These are phyloP conservation scores for Dovyalis caffra DNA, from an alignment of 345 rosid species.

Conservation along the genomic window DNA sequence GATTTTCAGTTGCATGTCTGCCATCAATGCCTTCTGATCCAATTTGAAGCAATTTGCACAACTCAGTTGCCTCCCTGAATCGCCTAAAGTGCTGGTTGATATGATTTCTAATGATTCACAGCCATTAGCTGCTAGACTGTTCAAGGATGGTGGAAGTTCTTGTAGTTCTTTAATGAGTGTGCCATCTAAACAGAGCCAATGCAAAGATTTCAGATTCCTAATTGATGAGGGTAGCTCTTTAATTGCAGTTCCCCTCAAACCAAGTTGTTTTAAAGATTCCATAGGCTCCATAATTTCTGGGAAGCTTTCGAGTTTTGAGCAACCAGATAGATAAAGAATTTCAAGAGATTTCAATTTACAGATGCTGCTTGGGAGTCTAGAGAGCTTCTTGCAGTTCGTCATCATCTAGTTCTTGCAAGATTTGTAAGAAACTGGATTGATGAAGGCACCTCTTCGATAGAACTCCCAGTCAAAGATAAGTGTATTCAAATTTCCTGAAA, in stretches of 20 bases:
- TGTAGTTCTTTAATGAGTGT: neutral
- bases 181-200: neutral
- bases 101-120: conserved; percentile 7
- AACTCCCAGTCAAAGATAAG: neutral
- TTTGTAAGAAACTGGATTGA: no score
- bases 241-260: no score
- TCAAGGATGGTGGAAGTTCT: conserved; percentile 9
- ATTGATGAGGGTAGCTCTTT: no score
- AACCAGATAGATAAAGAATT: no score
- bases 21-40: no score
- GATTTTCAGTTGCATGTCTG: no score
- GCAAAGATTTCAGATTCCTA: conserved; percentile 1
- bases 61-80: neutral
- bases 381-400: neutral
- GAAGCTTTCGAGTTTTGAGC: no score
- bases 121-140: neutral
- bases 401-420: neutral
- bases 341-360: no score
- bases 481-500: neutral
- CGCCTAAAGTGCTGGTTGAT: neutral
- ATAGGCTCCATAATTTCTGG: no score
- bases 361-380: neutral
- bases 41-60: conserved; percentile 4
- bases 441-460: no score
- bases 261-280: no score